Percentiles rank a stretch among this genome's conserved stretches.
phyloP scores from a whole-genome alignment of 2,329 filamentous ascomycete genomes.

The Aspergillus quadrilineatus region DNA sequence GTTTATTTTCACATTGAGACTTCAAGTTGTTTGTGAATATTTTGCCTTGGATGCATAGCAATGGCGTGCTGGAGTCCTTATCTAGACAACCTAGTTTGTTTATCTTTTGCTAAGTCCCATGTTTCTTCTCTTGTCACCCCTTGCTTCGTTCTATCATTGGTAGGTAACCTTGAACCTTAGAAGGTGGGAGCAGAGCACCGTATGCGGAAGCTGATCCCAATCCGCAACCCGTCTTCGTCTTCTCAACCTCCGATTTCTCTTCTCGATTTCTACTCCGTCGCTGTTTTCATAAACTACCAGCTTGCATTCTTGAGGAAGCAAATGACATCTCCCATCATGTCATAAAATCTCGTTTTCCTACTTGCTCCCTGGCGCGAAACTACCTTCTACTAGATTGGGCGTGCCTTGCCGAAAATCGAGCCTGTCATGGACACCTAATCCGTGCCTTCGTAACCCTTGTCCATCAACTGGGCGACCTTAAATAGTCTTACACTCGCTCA shows the following conservation, averaged over 20 bases:
- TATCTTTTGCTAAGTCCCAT: background rate
- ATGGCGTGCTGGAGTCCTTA: slow-evolving; percentile 11
- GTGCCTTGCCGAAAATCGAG: slow-evolving; percentile 11
- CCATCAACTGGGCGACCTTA: background rate
- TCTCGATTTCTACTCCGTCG: background rate
- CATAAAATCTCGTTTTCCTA: background rate
- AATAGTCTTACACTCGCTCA: background rate
- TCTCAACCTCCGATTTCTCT: background rate
- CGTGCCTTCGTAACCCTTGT: slow-evolving; percentile 4
- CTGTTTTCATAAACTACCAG: background rate
- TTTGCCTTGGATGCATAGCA: slow-evolving; percentile 20
- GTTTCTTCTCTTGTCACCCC: background rate
- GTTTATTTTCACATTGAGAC: background rate
- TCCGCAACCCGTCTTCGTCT: background rate
- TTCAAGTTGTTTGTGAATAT: background rate
- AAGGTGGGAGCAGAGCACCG: background rate
- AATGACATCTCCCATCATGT: background rate
- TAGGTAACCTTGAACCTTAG: background rate
- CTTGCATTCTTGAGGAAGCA: background rate
- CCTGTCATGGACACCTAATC: slow-evolving; percentile 5
- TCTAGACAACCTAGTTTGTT: slow-evolving; percentile 3
- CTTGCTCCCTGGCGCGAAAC: slow-evolving; percentile 5
- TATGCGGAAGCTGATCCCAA: slow-evolving; percentile 4
- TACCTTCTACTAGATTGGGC: slow-evolving; percentile 9
- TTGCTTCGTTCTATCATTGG: slow-evolving; percentile 1